These are phyloP conservation scores for Geopyxis carbonaria DNA, from an alignment of 495 filamentous ascomycete genomes.

Conservation along the genomic window DNA sequence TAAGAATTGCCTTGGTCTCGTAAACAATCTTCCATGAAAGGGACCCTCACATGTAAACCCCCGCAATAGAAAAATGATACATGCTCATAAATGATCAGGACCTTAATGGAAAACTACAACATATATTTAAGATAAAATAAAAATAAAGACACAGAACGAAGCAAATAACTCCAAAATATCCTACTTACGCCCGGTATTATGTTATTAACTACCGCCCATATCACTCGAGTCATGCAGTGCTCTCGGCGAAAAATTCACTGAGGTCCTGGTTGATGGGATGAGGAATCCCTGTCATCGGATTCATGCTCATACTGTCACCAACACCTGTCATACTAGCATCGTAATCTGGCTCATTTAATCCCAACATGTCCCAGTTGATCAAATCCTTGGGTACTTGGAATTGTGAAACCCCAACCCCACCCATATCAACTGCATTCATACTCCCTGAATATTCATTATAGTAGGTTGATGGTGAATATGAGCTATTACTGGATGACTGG, in stretches of 20 bases:
- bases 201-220: no score
- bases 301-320: neutral
- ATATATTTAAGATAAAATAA: no score
- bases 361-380: neutral
- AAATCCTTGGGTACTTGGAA: constrained; percentile 1
- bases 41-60: no score
- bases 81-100: no score
- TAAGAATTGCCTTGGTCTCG: no score
- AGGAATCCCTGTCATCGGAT: neutral
- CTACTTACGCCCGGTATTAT: no score
- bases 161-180: no score
- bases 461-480: neutral
- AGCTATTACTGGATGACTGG: neutral
- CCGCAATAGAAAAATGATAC: no score
- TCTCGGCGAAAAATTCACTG: neutral
- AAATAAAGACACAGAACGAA: no score
- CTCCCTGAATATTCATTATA: neutral
- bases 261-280: neutral
- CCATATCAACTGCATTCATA: neutral
- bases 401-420: neutral
- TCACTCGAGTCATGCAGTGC: neutral
- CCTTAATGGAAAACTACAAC: no score
- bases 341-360: neutral
- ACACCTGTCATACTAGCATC: neutral
- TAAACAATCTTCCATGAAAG: no score